Evolutionary conservation across 371 early-diverging fungal genomes (phyloP).

Genomic region (Catenaria anguillulae): DNA sequence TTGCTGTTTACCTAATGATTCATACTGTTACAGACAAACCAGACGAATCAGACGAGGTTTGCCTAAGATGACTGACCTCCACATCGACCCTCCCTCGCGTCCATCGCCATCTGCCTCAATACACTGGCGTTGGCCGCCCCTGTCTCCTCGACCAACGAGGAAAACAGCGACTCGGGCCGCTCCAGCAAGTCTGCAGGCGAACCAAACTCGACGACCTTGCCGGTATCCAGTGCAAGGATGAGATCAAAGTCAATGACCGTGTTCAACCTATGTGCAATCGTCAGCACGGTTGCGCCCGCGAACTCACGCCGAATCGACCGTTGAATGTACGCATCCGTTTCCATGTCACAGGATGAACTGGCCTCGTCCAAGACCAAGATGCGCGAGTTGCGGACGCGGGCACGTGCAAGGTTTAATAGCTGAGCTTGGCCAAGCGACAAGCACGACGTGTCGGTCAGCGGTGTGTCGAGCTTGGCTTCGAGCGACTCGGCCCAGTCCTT

Average conservation of each 20-base stretch:
- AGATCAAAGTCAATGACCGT: conserved; percentile 80
- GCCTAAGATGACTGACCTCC: no score
- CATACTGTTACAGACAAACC: no score
- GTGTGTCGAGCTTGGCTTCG: background rate
- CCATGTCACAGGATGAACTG: conserved; percentile 45
- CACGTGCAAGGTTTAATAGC: conserved; percentile 61
- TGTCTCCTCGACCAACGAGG: conserved; percentile 38
- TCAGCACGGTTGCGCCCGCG: conserved; percentile 67
- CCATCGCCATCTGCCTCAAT: conserved; percentile 3
- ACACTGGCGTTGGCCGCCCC: conserved; percentile 11
- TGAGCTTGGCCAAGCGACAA: conserved; percentile 74
- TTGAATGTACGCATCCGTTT: conserved; percentile 46
- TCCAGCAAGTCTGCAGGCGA: conserved; percentile 42
- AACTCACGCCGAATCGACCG: conserved; percentile 77
- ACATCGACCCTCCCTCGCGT: no score
- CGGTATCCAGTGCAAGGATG: conserved; percentile 69
- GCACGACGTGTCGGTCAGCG: background rate
- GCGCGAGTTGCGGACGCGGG: conserved; percentile 50
- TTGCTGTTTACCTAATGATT: no score
- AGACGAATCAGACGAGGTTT: no score
- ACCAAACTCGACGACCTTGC: conserved; percentile 59
- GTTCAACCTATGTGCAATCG: conserved; percentile 79
- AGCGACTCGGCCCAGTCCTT: conserved; percentile 3
- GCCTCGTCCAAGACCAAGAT: conserved; percentile 87
- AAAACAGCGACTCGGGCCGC: conserved; percentile 35